Conservation (phyloP, 2,329 filamentous ascomycete species). For the Tympanopsis confertula region DNA sequence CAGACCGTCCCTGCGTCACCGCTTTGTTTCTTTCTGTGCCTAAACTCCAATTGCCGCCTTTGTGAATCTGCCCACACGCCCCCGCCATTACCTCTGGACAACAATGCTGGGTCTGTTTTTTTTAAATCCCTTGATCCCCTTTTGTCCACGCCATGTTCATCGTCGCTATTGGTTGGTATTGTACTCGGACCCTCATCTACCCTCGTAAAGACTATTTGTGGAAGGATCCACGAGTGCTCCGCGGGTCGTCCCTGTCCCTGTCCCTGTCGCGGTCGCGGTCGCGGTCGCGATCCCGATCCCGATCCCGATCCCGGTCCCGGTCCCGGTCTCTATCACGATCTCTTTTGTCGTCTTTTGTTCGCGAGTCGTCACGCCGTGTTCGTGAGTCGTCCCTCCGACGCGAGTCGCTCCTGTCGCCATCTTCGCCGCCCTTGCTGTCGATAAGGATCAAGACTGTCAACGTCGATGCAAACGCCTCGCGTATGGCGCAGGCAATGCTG, state of each 20-base stretch:
- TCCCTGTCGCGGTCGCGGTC: not conserved
- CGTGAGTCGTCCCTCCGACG: not conserved
- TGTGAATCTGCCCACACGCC: too few species aligned
- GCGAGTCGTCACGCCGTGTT: not conserved
- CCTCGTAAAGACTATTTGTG: too few species aligned
- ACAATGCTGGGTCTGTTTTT: too few species aligned
- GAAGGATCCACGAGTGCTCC: not conserved
- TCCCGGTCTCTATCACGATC: not conserved
- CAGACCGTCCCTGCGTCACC: too few species aligned
- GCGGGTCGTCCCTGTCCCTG: not conserved
- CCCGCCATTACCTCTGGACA: too few species aligned
- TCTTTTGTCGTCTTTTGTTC: not conserved
- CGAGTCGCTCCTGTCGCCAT: conserved; percentile 18
- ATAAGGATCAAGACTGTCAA: conserved; percentile 62
- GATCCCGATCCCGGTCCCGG: not conserved
- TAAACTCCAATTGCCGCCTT: too few species aligned
- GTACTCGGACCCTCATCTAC: too few species aligned
- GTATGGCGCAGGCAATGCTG: conserved; percentile 61
- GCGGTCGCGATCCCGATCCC: not conserved
- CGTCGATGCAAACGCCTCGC: conserved; percentile 65
- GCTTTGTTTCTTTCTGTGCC: too few species aligned
- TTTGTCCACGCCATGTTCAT: too few species aligned
- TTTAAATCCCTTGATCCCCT: too few species aligned
- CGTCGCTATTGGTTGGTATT: too few species aligned
- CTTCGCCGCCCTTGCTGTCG: conserved; percentile 34